phyloP scores from a whole-genome alignment of 2,329 filamentous ascomycete genomes.

The Pseudomassariella vexata region DNA sequence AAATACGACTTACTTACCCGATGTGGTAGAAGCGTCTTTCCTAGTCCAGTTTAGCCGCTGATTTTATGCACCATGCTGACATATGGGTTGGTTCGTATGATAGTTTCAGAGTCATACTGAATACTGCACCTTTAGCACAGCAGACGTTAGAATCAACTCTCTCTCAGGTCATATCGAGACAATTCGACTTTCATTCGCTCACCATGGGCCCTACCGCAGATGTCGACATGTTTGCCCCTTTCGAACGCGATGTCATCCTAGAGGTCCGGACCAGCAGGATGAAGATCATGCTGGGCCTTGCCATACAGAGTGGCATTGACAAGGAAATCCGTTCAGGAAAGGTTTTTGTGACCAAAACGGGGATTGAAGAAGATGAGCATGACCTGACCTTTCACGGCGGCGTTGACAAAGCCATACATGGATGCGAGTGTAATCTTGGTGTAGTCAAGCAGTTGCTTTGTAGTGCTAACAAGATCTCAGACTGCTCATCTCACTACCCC shows the following conservation, averaged over 20 bases:
- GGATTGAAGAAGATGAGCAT: constrained; percentile 56
- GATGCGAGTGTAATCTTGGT: constrained; percentile 32
- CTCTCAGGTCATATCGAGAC: no score
- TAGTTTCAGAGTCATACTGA: no score
- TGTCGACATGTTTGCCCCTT: constrained; percentile 34
- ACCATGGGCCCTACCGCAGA: constrained; percentile 18
- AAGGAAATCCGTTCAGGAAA: constrained; percentile 39
- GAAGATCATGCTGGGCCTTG: constrained; percentile 46
- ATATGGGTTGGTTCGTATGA: no score
- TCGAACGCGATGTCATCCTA: constrained; percentile 42
- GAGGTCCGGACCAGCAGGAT: constrained; percentile 53
- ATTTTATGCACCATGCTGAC: no score
- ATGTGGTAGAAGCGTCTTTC: no score
- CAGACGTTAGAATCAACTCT: no score
- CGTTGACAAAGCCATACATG: constrained; percentile 57
- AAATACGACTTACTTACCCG: no score
- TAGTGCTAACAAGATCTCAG: constrained; percentile 27
- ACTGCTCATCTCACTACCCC: constrained; percentile 54
- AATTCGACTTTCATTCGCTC: no score
- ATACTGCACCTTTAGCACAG: no score
- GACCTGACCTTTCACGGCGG: constrained; percentile 58
- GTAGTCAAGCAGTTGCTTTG: background rate
- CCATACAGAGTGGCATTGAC: constrained; percentile 51
- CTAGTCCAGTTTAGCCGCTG: no score
- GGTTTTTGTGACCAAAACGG: constrained; percentile 39